Percentiles rank a stretch among this genome's conserved stretches.
Conservation (phyloP, 768 basidiomycete genomes). For the Boletellus ananiceps region DNA sequence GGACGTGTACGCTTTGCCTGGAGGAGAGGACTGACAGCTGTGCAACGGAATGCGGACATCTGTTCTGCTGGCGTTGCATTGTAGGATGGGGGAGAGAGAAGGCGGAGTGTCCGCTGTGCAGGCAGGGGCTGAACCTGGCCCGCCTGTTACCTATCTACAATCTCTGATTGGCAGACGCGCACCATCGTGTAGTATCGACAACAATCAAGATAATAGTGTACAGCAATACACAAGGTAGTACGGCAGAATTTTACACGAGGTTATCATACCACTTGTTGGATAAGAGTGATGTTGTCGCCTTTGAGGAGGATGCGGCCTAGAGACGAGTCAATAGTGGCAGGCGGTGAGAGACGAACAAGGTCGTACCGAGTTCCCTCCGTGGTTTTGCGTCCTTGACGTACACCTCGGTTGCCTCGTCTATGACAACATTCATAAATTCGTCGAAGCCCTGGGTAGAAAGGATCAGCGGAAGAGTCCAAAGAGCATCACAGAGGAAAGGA, state of each 20-base stretch:
- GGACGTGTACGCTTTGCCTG: constrained; percentile 79
- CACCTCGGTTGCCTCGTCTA: constrained; percentile 91
- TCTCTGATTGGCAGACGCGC: constrained; percentile 42
- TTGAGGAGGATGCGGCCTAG: constrained; percentile 92
- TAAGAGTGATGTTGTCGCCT: constrained; percentile 98
- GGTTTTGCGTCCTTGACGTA: constrained; percentile 88
- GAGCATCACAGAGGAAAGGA: not conserved
- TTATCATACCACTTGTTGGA: constrained; percentile 58
- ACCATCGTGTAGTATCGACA: constrained; percentile 3
- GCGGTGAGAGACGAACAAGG: not conserved
- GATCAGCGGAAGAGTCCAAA: constrained; percentile 21
- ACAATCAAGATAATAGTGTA: constrained; percentile 16
- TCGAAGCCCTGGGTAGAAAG: constrained; percentile 77
- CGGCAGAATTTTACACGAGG: constrained; percentile 10
- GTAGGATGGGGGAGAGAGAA: constrained; percentile 88
- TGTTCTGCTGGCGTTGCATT: constrained; percentile 90
- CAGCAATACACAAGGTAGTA: constrained; percentile 9
- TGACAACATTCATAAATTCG: constrained; percentile 98
- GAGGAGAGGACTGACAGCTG: constrained; percentile 81
- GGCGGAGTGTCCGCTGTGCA: constrained; percentile 85
- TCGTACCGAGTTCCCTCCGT: constrained; percentile 74
- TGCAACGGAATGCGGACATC: constrained; percentile 83
- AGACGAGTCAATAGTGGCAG: not conserved
- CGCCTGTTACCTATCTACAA: constrained; percentile 81
- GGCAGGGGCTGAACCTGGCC: constrained; percentile 67